These are phyloP conservation scores for Candolleomyces eurysporus DNA, from an alignment of 768 basidiomycete species.

Conservation along the genomic window DNA sequence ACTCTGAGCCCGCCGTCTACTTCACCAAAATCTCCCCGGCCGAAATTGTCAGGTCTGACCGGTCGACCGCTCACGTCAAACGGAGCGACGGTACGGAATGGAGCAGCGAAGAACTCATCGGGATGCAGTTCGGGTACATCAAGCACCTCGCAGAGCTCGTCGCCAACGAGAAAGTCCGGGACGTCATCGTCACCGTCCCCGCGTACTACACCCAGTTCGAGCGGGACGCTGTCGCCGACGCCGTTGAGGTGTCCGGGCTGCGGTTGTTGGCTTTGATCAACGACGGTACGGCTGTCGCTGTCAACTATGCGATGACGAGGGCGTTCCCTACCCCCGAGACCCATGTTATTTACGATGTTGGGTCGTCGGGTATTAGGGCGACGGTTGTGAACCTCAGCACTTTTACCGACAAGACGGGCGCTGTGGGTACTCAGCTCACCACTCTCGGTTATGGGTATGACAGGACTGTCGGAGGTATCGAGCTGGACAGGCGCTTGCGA, in stretches of 20 bases:
- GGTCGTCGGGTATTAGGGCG: conserved; percentile 77
- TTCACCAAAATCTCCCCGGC: conserved; percentile 56
- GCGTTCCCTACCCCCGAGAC: conserved; percentile 76
- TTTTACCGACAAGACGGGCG: conserved; percentile 48
- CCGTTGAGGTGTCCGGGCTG: conserved; percentile 88
- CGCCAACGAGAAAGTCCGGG: conserved; percentile 73
- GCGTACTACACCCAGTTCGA: conserved; percentile 89
- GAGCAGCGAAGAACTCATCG: conserved; percentile 87
- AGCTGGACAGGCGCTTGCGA: conserved; percentile 79
- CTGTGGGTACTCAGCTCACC: conserved; percentile 64
- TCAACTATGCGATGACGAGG: conserved; percentile 98
- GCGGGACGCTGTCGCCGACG: conserved; percentile 88
- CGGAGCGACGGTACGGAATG: conserved; percentile 67
- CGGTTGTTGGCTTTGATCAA: conserved; percentile 81
- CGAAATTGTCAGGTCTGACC: conserved; percentile 49
- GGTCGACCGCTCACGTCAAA: conserved; percentile 58
- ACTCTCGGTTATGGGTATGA: conserved; percentile 85
- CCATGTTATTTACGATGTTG: conserved; percentile 94
- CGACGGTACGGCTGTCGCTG: conserved; percentile 92
- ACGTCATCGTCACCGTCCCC: conserved; percentile 89
- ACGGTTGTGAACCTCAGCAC: conserved; percentile 66
- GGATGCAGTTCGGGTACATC: conserved; percentile 91
- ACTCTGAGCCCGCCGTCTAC: conserved; percentile 57
- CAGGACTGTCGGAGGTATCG: conserved; percentile 71
- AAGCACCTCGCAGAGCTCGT: conserved; percentile 81